These are phyloP conservation scores for Colletotrichum orbiculare DNA, from an alignment of 2,329 filamentous ascomycete genomes.

Conservation along the genomic window DNA sequence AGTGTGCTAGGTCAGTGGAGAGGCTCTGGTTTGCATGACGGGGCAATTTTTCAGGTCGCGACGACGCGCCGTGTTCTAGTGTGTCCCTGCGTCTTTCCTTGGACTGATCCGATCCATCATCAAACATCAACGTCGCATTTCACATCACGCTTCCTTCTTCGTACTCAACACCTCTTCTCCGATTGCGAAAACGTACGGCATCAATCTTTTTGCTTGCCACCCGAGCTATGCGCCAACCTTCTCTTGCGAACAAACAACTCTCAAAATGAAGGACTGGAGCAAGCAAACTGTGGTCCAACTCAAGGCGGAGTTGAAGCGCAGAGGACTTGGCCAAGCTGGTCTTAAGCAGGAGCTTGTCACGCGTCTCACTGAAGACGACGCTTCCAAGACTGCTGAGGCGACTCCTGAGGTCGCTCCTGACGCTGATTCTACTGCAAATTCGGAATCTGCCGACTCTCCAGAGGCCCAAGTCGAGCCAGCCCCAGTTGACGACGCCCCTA, in stretches of 20 bases:
- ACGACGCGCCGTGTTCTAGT: conserved; percentile 28
- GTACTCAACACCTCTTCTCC: neutral
- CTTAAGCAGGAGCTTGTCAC: conserved; percentile 79
- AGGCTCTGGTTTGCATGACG: conserved; percentile 36
- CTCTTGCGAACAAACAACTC: conserved; percentile 40
- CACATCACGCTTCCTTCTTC: neutral
- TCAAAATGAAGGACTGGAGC: conserved; percentile 62
- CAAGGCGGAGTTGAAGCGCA: conserved; percentile 77
- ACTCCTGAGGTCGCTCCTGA: conserved; percentile 27
- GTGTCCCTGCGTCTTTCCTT: conserved; percentile 9
- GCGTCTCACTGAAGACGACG: conserved; percentile 62
- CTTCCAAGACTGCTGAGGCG: conserved; percentile 14
- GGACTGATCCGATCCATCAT: neutral
- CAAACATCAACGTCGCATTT: conserved; percentile 1
- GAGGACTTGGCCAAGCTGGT: conserved; percentile 75
- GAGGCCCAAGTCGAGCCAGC: no score
- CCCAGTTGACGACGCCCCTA: neutral
- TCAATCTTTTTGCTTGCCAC: neutral
- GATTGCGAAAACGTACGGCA: neutral
- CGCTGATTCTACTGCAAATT: no score
- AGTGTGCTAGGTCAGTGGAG: conserved; percentile 25
- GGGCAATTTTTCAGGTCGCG: conserved; percentile 38
- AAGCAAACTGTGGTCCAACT: conserved; percentile 80
- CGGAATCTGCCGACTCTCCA: neutral
- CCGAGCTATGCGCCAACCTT: conserved; percentile 32